Conservation (phyloP, 768 basidiomycete genomes). For the Naematelia aurantialba region DNA sequence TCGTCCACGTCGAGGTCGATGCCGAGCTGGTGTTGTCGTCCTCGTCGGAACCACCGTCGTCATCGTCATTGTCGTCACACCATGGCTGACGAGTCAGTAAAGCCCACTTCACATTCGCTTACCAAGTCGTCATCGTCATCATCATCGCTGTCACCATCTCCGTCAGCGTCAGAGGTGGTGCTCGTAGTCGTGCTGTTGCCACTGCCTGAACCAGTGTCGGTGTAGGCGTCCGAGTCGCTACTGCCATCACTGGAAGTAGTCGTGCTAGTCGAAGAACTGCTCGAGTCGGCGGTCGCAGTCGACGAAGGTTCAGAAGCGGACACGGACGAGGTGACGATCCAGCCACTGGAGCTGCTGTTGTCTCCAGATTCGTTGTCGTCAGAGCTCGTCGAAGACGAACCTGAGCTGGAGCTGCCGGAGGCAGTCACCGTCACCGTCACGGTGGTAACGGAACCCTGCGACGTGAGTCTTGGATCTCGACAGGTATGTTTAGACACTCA, state of each 20-base stretch:
- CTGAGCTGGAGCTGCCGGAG: no score
- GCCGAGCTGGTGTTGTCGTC: neutral
- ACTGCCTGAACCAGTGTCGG: no score
- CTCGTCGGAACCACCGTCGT: constrained; percentile 1
- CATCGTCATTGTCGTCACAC: constrained; percentile 16
- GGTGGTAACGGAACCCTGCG: no score
- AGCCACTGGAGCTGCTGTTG: no score
- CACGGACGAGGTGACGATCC: no score
- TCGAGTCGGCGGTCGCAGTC: neutral
- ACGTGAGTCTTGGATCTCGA: no score
- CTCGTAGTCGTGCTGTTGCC: no score
- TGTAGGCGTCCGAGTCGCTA: no score
- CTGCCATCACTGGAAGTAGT: constrained; percentile 5
- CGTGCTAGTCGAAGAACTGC: constrained; percentile 3
- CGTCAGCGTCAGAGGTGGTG: constrained; percentile 5
- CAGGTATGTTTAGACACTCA: no score
- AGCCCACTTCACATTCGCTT: neutral
- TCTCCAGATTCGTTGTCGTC: no score
- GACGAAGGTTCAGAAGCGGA: neutral
- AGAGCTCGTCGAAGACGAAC: no score
- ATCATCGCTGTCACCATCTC: constrained; percentile 15
- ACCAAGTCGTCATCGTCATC: constrained; percentile 19
- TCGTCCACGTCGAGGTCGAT: neutral
- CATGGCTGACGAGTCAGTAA: constrained; percentile 12
- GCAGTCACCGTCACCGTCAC: no score